Percentiles rank a stretch among this genome's conserved stretches.
These are phyloP conservation scores for Graphilbum fragrans DNA, from an alignment of 2,329 filamentous ascomycete genomes.

Conservation along the genomic window DNA sequence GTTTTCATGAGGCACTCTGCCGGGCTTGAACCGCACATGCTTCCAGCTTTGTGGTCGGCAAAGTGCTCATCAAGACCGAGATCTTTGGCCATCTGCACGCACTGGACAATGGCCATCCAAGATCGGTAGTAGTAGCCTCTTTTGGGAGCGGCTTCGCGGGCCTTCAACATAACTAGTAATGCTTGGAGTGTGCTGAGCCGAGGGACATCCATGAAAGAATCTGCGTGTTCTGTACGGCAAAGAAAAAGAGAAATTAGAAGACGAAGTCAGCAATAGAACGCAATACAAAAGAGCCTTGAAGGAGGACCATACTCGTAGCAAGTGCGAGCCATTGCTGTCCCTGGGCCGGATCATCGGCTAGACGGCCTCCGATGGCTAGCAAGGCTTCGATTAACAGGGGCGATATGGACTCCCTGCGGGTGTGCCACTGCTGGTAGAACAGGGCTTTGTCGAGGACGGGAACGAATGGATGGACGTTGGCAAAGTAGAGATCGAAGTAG, in stretches of 20 bases:
- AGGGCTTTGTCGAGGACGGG: conserved; percentile 73
- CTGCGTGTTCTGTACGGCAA: conserved; percentile 57
- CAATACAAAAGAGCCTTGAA: background rate
- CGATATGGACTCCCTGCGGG: conserved; percentile 71
- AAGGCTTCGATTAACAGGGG: conserved; percentile 81
- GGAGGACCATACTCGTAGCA: conserved; percentile 53
- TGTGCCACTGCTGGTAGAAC: conserved; percentile 85
- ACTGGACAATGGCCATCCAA: conserved; percentile 90
- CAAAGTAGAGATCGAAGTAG: conserved; percentile 86
- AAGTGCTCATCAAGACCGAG: conserved; percentile 80
- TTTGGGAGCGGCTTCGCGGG: conserved; percentile 81
- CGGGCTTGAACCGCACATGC: conserved; percentile 53
- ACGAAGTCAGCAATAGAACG: background rate
- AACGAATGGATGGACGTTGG: conserved; percentile 82
- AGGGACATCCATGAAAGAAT: conserved; percentile 87
- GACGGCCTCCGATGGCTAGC: conserved; percentile 75
- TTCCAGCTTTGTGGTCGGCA: conserved; percentile 62
- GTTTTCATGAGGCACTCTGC: conserved; percentile 76
- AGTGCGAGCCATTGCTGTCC: conserved; percentile 89
- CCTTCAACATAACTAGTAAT: conserved; percentile 76
- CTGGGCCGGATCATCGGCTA: conserved; percentile 72
- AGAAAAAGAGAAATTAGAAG: background rate
- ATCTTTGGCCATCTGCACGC: conserved; percentile 87
- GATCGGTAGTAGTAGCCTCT: conserved; percentile 93
- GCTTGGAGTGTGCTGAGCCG: conserved; percentile 87